These are phyloP conservation scores for Tranzscheliella williamsii DNA, from an alignment of 1,284 basidiomycete genomes.

Conservation along the genomic window DNA sequence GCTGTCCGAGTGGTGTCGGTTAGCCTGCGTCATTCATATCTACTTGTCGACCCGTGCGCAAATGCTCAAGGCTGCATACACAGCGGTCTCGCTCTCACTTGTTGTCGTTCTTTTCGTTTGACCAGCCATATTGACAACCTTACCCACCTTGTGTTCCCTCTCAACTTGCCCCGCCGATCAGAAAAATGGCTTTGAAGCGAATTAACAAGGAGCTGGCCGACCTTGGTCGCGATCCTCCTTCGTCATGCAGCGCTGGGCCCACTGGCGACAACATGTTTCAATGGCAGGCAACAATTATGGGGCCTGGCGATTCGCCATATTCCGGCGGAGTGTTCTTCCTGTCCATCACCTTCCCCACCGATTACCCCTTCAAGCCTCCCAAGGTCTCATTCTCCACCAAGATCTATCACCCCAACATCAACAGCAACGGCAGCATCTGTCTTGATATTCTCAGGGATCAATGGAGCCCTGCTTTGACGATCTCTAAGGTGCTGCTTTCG, in stretches of 20 bases:
- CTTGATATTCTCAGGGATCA: constrained; percentile 93
- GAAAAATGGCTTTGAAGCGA: constrained; percentile 59
- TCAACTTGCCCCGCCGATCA: too few species aligned
- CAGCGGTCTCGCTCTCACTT: too few species aligned
- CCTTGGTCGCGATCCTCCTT: constrained; percentile 60
- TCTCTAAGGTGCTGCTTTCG: constrained; percentile 73
- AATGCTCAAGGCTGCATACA: too few species aligned
- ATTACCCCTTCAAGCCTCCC: constrained; percentile 71
- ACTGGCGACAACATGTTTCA: constrained; percentile 62
- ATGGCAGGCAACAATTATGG: constrained; percentile 62
- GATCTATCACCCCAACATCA: constrained; percentile 93
- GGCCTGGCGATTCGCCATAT: constrained; percentile 58
- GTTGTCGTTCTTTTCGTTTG: too few species aligned
- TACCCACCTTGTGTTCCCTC: too few species aligned
- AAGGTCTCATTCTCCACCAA: constrained; percentile 98
- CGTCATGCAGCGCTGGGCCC: constrained; percentile 59
- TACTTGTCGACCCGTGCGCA: too few species aligned
- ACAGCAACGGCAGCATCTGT: constrained; percentile 96
- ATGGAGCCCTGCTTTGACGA: constrained; percentile 82
- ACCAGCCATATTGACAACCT: too few species aligned
- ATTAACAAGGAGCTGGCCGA: constrained; percentile 61
- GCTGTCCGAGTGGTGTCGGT: too few species aligned
- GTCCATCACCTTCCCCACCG: constrained; percentile 71
- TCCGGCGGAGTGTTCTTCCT: constrained; percentile 58
- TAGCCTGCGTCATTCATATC: too few species aligned